phyloP scores from a whole-genome alignment of 331 rosid genomes.

The Stylosanthes scabra region DNA sequence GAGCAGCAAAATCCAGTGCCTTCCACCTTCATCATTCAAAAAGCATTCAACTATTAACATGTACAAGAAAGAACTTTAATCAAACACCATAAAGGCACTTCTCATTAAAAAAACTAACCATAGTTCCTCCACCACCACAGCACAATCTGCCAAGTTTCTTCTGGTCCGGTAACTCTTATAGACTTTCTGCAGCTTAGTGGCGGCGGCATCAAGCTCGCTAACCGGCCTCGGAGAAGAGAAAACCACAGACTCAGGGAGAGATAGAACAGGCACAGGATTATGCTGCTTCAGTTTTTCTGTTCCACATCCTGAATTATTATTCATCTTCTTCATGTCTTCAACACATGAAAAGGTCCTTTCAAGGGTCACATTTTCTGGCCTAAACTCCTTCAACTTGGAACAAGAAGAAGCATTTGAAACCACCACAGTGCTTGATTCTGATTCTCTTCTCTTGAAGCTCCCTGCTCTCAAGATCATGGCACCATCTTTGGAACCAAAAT shows the following conservation, averaged over 20 bases:
- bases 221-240: conserved; percentile 80
- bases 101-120: conserved; percentile 58
- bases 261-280: conserved; percentile 62
- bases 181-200: conserved; percentile 83
- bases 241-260: conserved; percentile 64
- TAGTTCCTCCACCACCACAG: conserved; percentile 89
- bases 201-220: conserved; percentile 86
- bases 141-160: conserved; percentile 96
- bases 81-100: not conserved
- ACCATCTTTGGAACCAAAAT: conserved; percentile 52
- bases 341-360: conserved; percentile 52
- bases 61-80: not conserved
- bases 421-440: no score
- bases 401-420: conserved; percentile 35
- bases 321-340: conserved; percentile 25
- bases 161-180: conserved; percentile 92
- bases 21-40: conserved; percentile 77
- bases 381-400: conserved; percentile 54
- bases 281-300: conserved; percentile 37
- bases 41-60: conserved; percentile 27
- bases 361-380: conserved; percentile 63
- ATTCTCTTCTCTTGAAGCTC: conserved; percentile 64
- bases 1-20: conserved; percentile 77
- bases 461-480: conserved; percentile 54
- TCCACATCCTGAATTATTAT: not conserved